phyloP scores from a whole-genome alignment of 208 protist genomes.

The Wallacemonas collosoma region DNA sequence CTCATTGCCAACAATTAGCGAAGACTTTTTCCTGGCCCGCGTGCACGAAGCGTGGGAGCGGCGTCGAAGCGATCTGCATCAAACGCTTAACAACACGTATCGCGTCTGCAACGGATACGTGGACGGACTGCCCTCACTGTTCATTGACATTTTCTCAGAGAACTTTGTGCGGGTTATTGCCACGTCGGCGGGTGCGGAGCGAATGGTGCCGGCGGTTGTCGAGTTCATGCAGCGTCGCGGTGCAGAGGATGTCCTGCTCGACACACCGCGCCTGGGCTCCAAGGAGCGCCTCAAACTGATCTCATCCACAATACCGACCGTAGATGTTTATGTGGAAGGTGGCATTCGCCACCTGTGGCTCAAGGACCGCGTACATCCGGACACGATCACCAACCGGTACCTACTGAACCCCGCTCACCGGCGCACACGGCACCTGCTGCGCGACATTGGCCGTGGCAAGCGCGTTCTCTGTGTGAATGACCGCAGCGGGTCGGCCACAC shows the following conservation, averaged over 20 bases:
- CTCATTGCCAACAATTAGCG: constrained; percentile 69
- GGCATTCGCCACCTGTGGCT: constrained; percentile 78
- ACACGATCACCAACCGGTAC: constrained; percentile 47
- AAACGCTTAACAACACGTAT: constrained; percentile 68
- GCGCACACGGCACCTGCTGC: constrained; percentile 60
- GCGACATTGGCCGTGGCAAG: constrained; percentile 64
- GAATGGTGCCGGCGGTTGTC: constrained; percentile 66
- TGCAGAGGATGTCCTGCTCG: constrained; percentile 75
- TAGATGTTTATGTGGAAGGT: constrained; percentile 63
- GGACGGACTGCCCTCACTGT: constrained; percentile 78
- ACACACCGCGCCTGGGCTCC: constrained; percentile 63
- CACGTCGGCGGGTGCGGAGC: constrained; percentile 68
- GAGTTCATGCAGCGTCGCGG: constrained; percentile 71
- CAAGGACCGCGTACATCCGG: constrained; percentile 25
- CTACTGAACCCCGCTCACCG: constrained; percentile 76
- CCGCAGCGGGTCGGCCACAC: constrained; percentile 57
- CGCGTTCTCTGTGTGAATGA: constrained; percentile 82
- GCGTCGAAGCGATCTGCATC: constrained; percentile 50
- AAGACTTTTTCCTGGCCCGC: constrained; percentile 79
- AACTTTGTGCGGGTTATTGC: constrained; percentile 78
- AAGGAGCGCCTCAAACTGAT: constrained; percentile 46
- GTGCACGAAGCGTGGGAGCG: constrained; percentile 63
- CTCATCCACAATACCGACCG: constrained; percentile 44
- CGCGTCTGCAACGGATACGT: constrained; percentile 74
- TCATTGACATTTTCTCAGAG: constrained; percentile 82